A percentile compares a stretch with the other conserved stretches of the same genome.
These are phyloP conservation scores for Talaromyces sp. DNA, from an alignment of 2,329 filamentous ascomycete genomes.

Conservation along the genomic window DNA sequence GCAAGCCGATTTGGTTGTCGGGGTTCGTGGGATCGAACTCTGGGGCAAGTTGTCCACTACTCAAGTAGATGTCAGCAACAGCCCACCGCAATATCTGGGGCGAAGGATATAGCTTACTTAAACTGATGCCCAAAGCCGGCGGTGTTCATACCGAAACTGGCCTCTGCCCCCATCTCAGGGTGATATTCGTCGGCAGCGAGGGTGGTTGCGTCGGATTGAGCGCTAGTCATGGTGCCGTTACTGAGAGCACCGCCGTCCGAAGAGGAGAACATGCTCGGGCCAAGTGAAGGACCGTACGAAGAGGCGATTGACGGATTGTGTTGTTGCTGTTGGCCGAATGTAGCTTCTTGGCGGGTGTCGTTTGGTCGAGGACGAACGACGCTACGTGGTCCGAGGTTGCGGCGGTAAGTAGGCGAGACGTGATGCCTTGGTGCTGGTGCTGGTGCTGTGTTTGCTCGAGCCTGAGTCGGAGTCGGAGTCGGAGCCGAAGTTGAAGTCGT, in stretches of 20 bases:
- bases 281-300: not conserved
- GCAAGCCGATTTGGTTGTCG: not conserved
- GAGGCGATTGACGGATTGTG: not conserved
- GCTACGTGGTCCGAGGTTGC: too few species aligned
- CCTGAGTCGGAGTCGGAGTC: too few species aligned
- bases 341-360: too few species aligned
- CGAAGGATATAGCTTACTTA: slow-evolving; percentile 3
- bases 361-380: too few species aligned
- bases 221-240: not conserved
- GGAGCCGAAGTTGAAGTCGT: not conserved
- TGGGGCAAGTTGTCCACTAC: not conserved
- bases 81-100: not conserved
- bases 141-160: not conserved
- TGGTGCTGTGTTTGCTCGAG: not conserved
- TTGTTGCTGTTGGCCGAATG: not conserved
- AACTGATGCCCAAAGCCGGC: slow-evolving; percentile 1
- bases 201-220: not conserved
- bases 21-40: not conserved
- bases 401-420: not conserved
- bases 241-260: not conserved
- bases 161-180: not conserved
- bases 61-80: not conserved
- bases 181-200: not conserved
- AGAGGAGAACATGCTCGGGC: not conserved
- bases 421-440: not conserved